Evolutionary conservation across 1,139 yeast genomes (phyloP).

Genomic region (Candida gigantensis): DNA sequence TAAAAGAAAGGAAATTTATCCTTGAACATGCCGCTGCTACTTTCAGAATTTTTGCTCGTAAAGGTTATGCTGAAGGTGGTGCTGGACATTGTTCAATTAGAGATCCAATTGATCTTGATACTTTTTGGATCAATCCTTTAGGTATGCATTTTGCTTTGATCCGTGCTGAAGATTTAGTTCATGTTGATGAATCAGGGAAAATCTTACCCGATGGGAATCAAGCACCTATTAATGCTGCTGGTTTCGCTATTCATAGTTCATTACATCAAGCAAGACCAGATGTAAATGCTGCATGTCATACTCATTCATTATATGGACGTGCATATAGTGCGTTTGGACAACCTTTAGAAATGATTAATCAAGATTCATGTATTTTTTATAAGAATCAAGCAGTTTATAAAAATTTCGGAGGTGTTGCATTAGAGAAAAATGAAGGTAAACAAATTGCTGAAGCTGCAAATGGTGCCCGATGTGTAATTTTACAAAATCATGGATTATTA

Average conservation of each 20-base stretch:
- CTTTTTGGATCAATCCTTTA: constrained; percentile 81
- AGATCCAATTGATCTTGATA: constrained; percentile 69
- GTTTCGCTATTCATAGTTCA: constrained; percentile 77
- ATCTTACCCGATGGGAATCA: constrained; percentile 64
- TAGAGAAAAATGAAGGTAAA: constrained; percentile 67
- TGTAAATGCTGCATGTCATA: constrained; percentile 77
- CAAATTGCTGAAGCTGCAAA: constrained; percentile 64
- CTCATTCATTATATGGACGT: constrained; percentile 73
- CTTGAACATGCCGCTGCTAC: constrained; percentile 79
- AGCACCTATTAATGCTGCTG: constrained; percentile 73
- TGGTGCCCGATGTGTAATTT: constrained; percentile 64
- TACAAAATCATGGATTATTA: constrained; percentile 75
- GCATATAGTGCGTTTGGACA: constrained; percentile 73
- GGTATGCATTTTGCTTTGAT: constrained; percentile 69
- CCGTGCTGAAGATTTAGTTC: constrained; percentile 72
- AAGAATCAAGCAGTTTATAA: constrained; percentile 63
- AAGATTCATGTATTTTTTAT: constrained; percentile 70
- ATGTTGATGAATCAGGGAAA: constrained; percentile 71
- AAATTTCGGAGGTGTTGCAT: constrained; percentile 77
- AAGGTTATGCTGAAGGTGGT: constrained; percentile 72
- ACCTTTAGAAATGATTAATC: constrained; percentile 75
- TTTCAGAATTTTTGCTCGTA: constrained; percentile 72
- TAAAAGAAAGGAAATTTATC: constrained; percentile 58
- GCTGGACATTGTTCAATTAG: constrained; percentile 84
- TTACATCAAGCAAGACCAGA: constrained; percentile 77